Evolutionary conservation across 257 asterid species (phyloP), one percentile per base, ranked within the genome.

Genomic region (Scutellaria baicalensis): DNA sequence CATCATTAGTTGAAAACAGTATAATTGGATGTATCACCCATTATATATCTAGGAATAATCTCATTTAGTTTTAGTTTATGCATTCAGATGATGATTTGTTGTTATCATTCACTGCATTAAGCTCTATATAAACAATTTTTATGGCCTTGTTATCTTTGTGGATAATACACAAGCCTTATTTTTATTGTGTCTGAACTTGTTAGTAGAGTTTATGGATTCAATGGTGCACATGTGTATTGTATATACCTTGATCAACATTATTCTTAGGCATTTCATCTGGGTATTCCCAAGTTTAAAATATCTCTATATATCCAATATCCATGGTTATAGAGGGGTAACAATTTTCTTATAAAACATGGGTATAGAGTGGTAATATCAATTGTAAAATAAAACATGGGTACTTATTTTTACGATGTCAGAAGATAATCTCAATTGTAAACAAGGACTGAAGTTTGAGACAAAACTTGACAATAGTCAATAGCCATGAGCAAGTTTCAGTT

Each of bases 401-500:
- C 36, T 8, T 61, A 36, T 48, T 62, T n/a, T 33, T 42, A 7
- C 11, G 21, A 71, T 23, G 50, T 63, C 31, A 47, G 33, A 45
- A 47, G 33, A 16, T 36, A 18, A 62, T 63, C 7, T 23, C 10
- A 54, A 72, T 55, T 43, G 45, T 13, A 64, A 44, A 33, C 59
- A 12, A 17, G 27, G 66, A 16, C 23, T 44, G 44, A 17, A 50
- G 36, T 64, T 64, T 1, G n/a, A 43, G 49, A 54, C 43, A 43
- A 21, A 13, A 50, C 12, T 18, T 36, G 62, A 21, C 9, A 38
- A 6, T 18, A 74, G 60, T 64, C 9, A 38, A 6, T 18, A 74
- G 60, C 69, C 39, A 14, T 58, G 33, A 27, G 33, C 33, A n/a
- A 16, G 68, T 71, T 71, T 72, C 12, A 14, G 36, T 66, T 65